Evolutionary conservation across 202 grass and related monocot genomes (phyloP).

Genomic region (Setaria italica): DNA sequence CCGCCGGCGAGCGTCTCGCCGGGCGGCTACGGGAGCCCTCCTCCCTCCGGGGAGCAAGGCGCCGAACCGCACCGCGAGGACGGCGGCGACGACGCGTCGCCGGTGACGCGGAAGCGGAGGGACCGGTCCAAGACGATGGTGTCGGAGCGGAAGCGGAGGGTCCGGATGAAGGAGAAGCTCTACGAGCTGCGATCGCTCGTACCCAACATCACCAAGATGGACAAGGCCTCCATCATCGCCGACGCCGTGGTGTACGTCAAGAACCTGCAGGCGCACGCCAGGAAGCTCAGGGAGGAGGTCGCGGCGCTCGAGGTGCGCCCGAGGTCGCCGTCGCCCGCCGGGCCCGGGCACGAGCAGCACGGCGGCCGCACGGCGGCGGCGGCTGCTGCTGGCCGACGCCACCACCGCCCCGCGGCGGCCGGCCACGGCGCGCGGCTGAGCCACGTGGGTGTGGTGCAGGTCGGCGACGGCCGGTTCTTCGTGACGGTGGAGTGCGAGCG

Average conservation of each 20-base stretch:
- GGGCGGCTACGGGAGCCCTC: conserved; percentile 30
- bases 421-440: conserved; percentile 42
- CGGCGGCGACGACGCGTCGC: conserved; percentile 48
- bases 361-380: not conserved
- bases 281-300: conserved; percentile 67
- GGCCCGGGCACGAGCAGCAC: not conserved
- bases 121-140: conserved; percentile 94
- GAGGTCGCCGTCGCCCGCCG: not conserved
- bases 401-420: not conserved
- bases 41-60: not conserved
- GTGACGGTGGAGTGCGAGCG: conserved; percentile 73
- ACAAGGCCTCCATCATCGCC: conserved; percentile 88
- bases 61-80: conserved; percentile 27
- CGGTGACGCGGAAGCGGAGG: conserved; percentile 51
- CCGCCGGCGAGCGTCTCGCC: conserved; percentile 4
- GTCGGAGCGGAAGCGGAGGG: conserved; percentile 80
- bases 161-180: conserved; percentile 94
- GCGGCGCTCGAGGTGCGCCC: conserved; percentile 56
- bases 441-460: conserved; percentile 43
- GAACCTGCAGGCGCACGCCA: conserved; percentile 64
- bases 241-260: conserved; percentile 79
- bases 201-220: conserved; percentile 91
- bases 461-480: conserved; percentile 60
- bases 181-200: conserved; percentile 91
- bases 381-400: not conserved